phyloP scores from a whole-genome alignment of 139 green algal genomes.

The Astrephomene gubernaculifera region DNA sequence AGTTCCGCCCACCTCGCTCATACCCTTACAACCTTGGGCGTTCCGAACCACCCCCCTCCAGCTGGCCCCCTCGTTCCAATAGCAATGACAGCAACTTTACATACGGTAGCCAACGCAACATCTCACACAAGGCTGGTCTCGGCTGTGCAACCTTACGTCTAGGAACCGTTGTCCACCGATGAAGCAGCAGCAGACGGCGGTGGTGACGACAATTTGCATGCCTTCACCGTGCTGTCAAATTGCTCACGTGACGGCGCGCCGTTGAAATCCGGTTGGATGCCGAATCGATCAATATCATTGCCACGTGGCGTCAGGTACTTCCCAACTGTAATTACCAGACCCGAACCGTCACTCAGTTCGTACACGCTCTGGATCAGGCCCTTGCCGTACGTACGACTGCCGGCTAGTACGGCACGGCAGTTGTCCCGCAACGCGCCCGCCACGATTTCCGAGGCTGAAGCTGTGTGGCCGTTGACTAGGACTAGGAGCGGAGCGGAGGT shows the following conservation, averaged over 20 bases:
- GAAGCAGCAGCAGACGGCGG: too few species aligned
- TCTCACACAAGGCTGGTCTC: too few species aligned
- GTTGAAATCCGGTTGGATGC: constrained; percentile 57
- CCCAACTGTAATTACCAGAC: constrained; percentile 93
- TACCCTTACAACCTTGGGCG: too few species aligned
- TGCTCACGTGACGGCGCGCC: constrained; percentile 12
- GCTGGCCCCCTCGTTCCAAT: too few species aligned
- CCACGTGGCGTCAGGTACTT: constrained; percentile 93
- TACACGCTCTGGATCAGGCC: constrained; percentile 97
- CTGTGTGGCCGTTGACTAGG: constrained; percentile 91
- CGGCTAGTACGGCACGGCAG: constrained; percentile 91
- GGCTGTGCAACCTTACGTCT: too few species aligned
- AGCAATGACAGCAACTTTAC: too few species aligned
- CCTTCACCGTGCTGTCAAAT: constrained; percentile 16
- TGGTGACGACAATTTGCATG: constrained; percentile 3
- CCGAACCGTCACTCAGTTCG: constrained; percentile 90
- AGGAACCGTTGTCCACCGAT: too few species aligned
- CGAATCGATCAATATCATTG: constrained; percentile 65
- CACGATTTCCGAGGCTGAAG: constrained; percentile 92
- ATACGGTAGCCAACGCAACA: too few species aligned
- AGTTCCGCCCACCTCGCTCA: too few species aligned
- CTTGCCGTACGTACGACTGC: constrained; percentile 93
- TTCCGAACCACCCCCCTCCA: too few species aligned
- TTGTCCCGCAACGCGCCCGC: constrained; percentile 96
- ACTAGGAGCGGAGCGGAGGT: constrained; percentile 59